Base-by-base conservation (phyloP, 169 alveolate species). In the Haemoproteus tartakovskyi region DNA sequence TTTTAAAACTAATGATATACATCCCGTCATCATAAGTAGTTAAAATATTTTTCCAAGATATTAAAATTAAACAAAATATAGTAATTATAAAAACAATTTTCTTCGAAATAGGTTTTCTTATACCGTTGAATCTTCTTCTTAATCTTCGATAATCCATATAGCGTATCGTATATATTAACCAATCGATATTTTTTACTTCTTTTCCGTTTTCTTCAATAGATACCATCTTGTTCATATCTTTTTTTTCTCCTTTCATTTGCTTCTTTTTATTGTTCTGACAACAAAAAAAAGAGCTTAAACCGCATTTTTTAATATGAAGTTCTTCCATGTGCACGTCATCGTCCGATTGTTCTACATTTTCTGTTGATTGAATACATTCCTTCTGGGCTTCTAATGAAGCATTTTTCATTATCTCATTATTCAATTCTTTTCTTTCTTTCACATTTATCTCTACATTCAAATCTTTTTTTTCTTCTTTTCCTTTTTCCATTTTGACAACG, bases 101-200 rank as follows among this genome's bases (percentile, higher is more conserved):
- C 48, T 89, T 60, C 0, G 94, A 92, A 8, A 79, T 26, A 4
- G 93, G 93, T 33, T 87, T 88, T 24, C 94, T 57, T 12, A 90
- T 92, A 33, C 94, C 94, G 59, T 85, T 80, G 36, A 89, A 87
- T 40, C 94, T 86, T 16, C 94, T 61, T 54, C 90, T 30, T 21
- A 90, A 48, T 24, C 94, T 41, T n/a, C 94, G 62, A 48, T 89
- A 87, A 57, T 90, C 94, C 94, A 90, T 90, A 26, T 85, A 88
- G 11, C 80, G 30, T 21, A 88, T 79, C 3, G 93, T 88, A 36
- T 67, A 67, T 19, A 67, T 67, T 26, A 67, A 12, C 82, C 82
- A 67, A 14, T 67, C 82, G 52, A 67, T 67, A 30, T 67, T 67
- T 30, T 67, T 67, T 59, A 67, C 22, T 22, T 67, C 82, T 2